A percentile compares a stretch with the other conserved stretches of the same genome.
Evolutionary conservation across 106 monocot genomes (phyloP).

Genomic region (Allium cepa): DNA sequence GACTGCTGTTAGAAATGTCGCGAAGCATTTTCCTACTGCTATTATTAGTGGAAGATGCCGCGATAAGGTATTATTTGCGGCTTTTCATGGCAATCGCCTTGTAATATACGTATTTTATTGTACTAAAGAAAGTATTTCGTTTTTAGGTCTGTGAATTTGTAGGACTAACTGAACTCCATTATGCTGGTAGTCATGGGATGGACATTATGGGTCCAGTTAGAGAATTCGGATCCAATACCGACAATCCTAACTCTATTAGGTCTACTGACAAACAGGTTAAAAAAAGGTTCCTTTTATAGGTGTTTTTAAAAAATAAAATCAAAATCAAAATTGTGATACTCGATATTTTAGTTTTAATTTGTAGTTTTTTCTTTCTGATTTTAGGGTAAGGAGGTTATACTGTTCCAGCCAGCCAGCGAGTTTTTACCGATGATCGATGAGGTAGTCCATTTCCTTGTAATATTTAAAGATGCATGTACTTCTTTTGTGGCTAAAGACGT

Average conservation of each 20-base stretch:
- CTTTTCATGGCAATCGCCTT: neutral
- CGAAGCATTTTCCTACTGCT: slow-evolving; percentile 65
- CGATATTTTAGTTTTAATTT: no score
- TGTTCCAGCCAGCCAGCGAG: slow-evolving; percentile 83
- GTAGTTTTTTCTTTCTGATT: neutral
- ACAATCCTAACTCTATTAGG: slow-evolving; percentile 51
- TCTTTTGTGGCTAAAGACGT: no score
- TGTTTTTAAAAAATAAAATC: no score
- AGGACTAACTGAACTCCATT: slow-evolving; percentile 66
- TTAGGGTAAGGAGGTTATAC: slow-evolving; percentile 60
- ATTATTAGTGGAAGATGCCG: slow-evolving; percentile 79
- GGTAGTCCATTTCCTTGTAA: slow-evolving; percentile 17
- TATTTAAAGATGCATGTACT: no score
- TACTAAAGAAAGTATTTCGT: neutral
- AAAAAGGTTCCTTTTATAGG: no score
- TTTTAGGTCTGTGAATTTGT: slow-evolving; percentile 75
- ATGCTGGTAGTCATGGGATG: slow-evolving; percentile 98
- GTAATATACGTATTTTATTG: no score
- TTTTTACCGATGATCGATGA: slow-evolving; percentile 73
- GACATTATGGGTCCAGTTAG: slow-evolving; percentile 84
- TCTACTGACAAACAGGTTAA: slow-evolving; percentile 57
- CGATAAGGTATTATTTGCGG: slow-evolving; percentile 36
- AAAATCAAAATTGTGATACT: no score
- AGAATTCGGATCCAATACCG: slow-evolving; percentile 11
- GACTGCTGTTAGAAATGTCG: slow-evolving; percentile 51